Evolutionary conservation across 1,139 yeast genomes (phyloP).

Genomic region (Hemisphaericaspora xylanilytica): DNA sequence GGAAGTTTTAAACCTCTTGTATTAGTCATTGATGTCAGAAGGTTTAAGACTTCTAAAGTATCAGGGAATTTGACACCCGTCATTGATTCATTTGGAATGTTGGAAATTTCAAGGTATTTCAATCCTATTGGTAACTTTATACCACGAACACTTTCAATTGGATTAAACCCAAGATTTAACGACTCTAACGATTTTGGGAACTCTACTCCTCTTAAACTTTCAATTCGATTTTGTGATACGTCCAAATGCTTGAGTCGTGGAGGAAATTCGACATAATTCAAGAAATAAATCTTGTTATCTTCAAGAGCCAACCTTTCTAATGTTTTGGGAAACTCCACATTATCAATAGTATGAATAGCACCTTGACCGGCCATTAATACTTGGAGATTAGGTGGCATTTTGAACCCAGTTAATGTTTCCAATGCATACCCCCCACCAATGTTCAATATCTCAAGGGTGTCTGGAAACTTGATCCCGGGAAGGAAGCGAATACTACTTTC

Average conservation of each 20-base stretch:
- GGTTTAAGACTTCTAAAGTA: constrained; percentile 33
- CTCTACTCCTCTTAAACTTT: constrained; percentile 36
- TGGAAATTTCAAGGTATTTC: constrained; percentile 37
- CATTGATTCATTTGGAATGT: constrained; percentile 49
- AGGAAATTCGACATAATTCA: constrained; percentile 44
- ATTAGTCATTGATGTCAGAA: constrained; percentile 48
- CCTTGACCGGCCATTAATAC: constrained; percentile 36
- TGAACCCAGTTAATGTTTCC: constrained; percentile 42
- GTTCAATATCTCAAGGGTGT: constrained; percentile 36
- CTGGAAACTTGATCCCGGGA: constrained; percentile 44
- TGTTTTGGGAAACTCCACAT: constrained; percentile 33
- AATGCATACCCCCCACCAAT: constrained; percentile 43
- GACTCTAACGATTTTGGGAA: constrained; percentile 35
- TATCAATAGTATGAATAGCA: constrained; percentile 36
- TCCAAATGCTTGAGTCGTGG: constrained; percentile 30
- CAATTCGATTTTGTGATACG: constrained; percentile 43
- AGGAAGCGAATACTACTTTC: constrained; percentile 38
- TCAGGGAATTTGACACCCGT: constrained; percentile 49
- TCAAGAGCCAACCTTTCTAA: constrained; percentile 34
- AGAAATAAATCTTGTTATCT: constrained; percentile 41
- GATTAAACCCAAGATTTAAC: constrained; percentile 38
- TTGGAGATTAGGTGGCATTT: constrained; percentile 36
- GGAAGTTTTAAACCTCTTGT: constrained; percentile 48
- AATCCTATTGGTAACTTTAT: constrained; percentile 41
- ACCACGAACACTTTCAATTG: constrained; percentile 45